phyloP scores from a whole-genome alignment of 352 stramenopile genomes.

The Phytophthora pisi region DNA sequence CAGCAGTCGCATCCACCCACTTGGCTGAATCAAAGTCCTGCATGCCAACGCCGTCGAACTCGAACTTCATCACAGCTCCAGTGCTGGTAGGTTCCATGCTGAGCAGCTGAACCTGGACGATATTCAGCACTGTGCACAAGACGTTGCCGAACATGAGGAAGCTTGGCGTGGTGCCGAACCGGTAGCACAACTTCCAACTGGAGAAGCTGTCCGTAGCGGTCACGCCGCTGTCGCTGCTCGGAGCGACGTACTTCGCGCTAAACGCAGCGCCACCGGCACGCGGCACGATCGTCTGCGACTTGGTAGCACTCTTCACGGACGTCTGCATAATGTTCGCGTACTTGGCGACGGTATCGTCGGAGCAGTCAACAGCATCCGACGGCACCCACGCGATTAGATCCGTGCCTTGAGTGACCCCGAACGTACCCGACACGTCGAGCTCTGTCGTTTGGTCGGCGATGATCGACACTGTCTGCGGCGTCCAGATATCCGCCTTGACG shows the following conservation, averaged over 20 bases:
- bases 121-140: conserved; percentile 58
- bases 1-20: conserved; percentile 45
- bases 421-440: conserved; percentile 55
- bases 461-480: conserved; percentile 49
- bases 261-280: conserved; percentile 43
- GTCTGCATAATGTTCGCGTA: conserved; percentile 55
- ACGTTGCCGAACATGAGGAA: conserved; percentile 74
- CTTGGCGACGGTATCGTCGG: conserved; percentile 21
- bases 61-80: conserved; percentile 58
- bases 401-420: conserved; percentile 59
- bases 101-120: conserved; percentile 49
- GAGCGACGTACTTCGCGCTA: conserved; percentile 47
- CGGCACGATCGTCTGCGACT: conserved; percentile 40
- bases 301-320: conserved; percentile 32
- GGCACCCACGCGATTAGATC: conserved; percentile 73
- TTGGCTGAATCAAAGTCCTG: conserved; percentile 72
- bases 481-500: conserved; percentile 59
- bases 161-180: conserved; percentile 54
- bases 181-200: conserved; percentile 77
- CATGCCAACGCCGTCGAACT: conserved; percentile 58
- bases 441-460: conserved; percentile 50
- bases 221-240: conserved; percentile 11
- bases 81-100: conserved; percentile 33
- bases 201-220: conserved; percentile 31
- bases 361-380: conserved; percentile 47